These are phyloP conservation scores for Croton laevigatus DNA, from an alignment of 441 rosid genomes.

Conservation along the genomic window DNA sequence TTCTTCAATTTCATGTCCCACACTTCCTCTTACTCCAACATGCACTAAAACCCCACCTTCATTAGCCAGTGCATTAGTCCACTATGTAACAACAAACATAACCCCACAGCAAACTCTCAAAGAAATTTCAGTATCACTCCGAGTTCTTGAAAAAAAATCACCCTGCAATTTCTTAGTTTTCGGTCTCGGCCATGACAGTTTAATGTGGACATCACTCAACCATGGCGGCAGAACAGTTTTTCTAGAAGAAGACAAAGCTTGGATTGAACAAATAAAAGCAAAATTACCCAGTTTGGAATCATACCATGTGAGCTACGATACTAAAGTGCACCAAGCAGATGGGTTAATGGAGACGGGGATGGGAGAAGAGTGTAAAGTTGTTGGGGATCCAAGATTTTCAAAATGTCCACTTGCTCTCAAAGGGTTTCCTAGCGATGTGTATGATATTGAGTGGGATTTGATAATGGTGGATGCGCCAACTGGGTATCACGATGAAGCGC, in stretches of 20 bases:
- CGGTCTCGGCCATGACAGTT: slow-evolving; percentile 92
- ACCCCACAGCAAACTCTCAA: slow-evolving; percentile 82
- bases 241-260: slow-evolving; percentile 77
- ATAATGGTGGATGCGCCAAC: slow-evolving; percentile 95
- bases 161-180: slow-evolving; percentile 92
- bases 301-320: slow-evolving; percentile 74
- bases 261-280: slow-evolving; percentile 73
- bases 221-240: slow-evolving; percentile 83
- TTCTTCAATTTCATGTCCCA: slow-evolving; percentile 36
- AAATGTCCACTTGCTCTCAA: slow-evolving; percentile 75
- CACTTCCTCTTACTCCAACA: slow-evolving; percentile 33
- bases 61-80: slow-evolving; percentile 66
- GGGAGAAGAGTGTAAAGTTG: slow-evolving; percentile 66
- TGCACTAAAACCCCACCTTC: slow-evolving; percentile 67
- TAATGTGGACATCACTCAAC: slow-evolving; percentile 91
- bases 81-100: slow-evolving; percentile 70
- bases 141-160: slow-evolving; percentile 62
- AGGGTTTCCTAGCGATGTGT: slow-evolving; percentile 64
- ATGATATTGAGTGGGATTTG: slow-evolving; percentile 69
- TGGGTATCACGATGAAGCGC: slow-evolving; percentile 84
- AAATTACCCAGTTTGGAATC: slow-evolving; percentile 66
- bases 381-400: slow-evolving; percentile 66
- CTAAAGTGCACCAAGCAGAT: slow-evolving; percentile 73
- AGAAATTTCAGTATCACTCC: slow-evolving; percentile 60
- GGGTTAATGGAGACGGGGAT: slow-evolving; percentile 60